Evolutionary conservation across 495 filamentous ascomycete species (phyloP), one percentile per base, ranked within the genome.

Genomic region (Arthonia radiata): DNA sequence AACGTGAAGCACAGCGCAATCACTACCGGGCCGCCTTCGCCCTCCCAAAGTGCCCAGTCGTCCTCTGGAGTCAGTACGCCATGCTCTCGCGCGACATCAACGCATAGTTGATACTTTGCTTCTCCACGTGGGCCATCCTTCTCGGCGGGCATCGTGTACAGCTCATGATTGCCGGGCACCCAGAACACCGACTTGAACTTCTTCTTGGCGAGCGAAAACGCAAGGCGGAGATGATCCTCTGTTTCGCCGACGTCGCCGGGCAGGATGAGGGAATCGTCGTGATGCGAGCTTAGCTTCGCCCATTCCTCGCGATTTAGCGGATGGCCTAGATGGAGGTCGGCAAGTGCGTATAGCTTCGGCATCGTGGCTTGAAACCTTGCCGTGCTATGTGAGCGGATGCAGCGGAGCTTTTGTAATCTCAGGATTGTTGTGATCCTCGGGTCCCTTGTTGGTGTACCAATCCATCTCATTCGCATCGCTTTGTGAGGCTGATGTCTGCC

Each of bases 91-190:
- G 46, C 46, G 1, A 38, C 30, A 15, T 29, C 35, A 12, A 51
- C 38, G 26, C 48, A 47, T 18, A 42, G 41, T 26, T 40, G 29
- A 28, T 51, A 51, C 25, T 51, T 51, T 23, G 27, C 37, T 25
- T 46, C 46, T 19, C 48, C 48, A n/a, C 31, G 22, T 1, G 39
- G 31, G 2, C 38, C 36, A 26, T 42, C 37, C 16, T 40, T 34
- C 15, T 36, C 28, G 3, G 37, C 33, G 0, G 35, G 39, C 10
- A 45, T 30, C 7, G 36, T 46, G 37, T 51, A 51, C 2, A 51
- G 40, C 37, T 51, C 48, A 25, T 51, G 48, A 29, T 51, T 51
- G n/a, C 48, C 48, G 1, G 46, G 46, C 1, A 31, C 27, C 48
- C 48, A 51, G 28, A 41, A 49, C 17, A 51, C 48, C 12, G 40